A percentile compares a stretch with the other conserved stretches of the same genome.
These are phyloP conservation scores for Hymenoscyphus infarciens DNA, from an alignment of 2,329 filamentous ascomycete genomes.

Conservation along the genomic window DNA sequence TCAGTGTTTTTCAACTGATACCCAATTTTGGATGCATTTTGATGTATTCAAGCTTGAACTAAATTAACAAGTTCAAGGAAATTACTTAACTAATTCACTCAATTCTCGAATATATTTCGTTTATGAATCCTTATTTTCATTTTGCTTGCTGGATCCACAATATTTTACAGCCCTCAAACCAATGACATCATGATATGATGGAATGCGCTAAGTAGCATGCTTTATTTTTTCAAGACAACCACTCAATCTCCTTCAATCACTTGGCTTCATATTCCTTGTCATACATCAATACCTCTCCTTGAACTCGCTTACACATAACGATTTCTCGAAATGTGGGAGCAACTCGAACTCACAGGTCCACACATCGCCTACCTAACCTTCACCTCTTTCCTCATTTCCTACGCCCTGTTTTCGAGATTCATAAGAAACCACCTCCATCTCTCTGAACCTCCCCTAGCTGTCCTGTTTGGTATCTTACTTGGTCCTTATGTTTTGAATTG, in stretches of 20 bases:
- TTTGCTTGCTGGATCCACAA: neutral
- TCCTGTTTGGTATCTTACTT: constrained; percentile 67
- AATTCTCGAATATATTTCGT: neutral
- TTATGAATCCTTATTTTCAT: neutral
- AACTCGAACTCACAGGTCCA: constrained; percentile 51
- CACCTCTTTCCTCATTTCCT: constrained; percentile 54
- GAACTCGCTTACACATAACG: neutral
- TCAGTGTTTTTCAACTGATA: neutral
- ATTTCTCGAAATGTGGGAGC: constrained; percentile 42
- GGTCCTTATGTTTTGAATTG: constrained; percentile 63
- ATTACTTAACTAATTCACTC: neutral
- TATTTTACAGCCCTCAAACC: neutral
- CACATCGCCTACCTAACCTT: constrained; percentile 58
- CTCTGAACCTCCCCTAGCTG: constrained; percentile 57
- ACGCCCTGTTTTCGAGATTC: constrained; percentile 56
- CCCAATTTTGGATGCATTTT: neutral
- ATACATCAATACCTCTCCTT: neutral
- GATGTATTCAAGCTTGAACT: neutral
- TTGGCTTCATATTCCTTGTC: neutral
- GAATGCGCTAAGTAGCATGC: neutral
- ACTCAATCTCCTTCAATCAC: neutral
- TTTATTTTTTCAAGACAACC: neutral
- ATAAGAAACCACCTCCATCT: constrained; percentile 59
- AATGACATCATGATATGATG: constrained; percentile 9
- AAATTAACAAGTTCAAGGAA: neutral